phyloP scores from a whole-genome alignment of 208 protist genomes.

The Leishmania braziliensis region DNA sequence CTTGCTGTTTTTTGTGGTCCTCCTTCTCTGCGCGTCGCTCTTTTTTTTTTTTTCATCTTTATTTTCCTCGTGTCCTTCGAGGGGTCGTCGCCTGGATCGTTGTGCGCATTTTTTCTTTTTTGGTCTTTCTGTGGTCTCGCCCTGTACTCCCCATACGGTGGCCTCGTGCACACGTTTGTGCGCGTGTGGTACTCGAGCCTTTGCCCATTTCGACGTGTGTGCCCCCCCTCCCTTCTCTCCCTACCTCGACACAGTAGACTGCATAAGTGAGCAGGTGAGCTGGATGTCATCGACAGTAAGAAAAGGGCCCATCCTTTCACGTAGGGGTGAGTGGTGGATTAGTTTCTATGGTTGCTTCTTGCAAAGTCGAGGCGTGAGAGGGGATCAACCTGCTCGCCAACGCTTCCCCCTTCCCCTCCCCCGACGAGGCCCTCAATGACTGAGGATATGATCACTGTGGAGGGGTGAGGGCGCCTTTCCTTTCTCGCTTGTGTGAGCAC shows the following conservation, averaged over 20 bases:
- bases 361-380: neutral
- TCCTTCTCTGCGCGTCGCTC: neutral
- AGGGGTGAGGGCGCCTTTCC: neutral
- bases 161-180: neutral
- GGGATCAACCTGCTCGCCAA: neutral
- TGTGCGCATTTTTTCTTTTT: neutral
- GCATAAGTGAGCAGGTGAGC: neutral
- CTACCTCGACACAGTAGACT: neutral
- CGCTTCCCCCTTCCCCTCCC: neutral
- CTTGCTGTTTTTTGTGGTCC: neutral
- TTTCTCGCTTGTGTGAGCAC: neutral
- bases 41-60: neutral
- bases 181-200: neutral
- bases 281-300: neutral
- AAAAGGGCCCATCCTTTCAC: neutral
- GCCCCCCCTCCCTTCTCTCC: neutral
- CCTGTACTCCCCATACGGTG: neutral
- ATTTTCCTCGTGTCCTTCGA: neutral
- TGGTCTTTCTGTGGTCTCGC: neutral
- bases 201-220: neutral
- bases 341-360: neutral
- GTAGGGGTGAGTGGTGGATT: neutral
- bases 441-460: neutral
- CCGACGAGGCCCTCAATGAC: neutral
- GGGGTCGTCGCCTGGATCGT: neutral